These are phyloP conservation scores for Dictyostelium capitatum DNA, from an alignment of 78 protist species.

Conservation along the genomic window DNA sequence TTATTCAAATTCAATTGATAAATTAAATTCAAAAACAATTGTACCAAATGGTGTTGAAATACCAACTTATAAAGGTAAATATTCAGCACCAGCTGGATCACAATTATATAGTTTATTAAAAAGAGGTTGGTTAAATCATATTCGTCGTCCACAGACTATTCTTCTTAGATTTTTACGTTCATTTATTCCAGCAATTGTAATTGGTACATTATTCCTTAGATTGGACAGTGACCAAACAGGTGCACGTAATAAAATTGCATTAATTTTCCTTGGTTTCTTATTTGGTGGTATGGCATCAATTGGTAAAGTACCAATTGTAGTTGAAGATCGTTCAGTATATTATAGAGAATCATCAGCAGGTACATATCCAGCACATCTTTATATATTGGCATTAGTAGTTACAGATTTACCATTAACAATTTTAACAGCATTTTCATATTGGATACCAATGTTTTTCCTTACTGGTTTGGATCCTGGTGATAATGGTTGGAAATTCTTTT, in stretches of 20 bases:
- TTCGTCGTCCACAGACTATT: constrained; percentile 66
- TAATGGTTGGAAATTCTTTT: constrained; percentile 78
- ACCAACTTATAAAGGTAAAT: constrained; percentile 28
- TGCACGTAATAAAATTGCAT: constrained; percentile 57
- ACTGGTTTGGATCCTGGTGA: constrained; percentile 61
- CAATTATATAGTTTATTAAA: constrained; percentile 5
- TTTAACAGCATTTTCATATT: constrained; percentile 49
- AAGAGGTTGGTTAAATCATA: constrained; percentile 70
- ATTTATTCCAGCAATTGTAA: constrained; percentile 45
- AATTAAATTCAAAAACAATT: background rate
- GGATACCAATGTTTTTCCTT: constrained; percentile 70
- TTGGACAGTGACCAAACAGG: constrained; percentile 55
- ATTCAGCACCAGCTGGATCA: constrained; percentile 4
- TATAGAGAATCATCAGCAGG: constrained; percentile 57
- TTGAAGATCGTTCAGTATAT: constrained; percentile 67
- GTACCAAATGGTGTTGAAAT: constrained; percentile 23
- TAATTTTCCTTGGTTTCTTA: constrained; percentile 54
- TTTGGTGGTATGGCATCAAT: constrained; percentile 78
- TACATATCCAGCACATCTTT: constrained; percentile 46
- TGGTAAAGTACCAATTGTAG: constrained; percentile 45
- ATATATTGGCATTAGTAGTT: constrained; percentile 11
- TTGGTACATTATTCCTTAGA: constrained; percentile 64
- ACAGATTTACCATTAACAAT: constrained; percentile 56
- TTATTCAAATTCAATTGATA: background rate
- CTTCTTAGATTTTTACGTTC: constrained; percentile 56